These are phyloP conservation scores for Camptophora hylomeconis DNA, from an alignment of 2,329 filamentous ascomycete species.

Conservation along the genomic window DNA sequence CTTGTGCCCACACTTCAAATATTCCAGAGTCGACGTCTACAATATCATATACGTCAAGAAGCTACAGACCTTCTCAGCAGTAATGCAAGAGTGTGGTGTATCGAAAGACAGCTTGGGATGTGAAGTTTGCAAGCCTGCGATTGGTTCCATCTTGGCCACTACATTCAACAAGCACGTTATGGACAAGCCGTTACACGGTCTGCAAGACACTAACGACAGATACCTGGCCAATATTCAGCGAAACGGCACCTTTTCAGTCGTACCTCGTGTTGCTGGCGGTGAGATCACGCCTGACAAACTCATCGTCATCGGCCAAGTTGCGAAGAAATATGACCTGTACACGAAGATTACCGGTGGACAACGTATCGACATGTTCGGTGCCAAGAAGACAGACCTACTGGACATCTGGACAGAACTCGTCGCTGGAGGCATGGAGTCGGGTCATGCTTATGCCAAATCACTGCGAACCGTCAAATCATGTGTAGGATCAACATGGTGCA, in stretches of 20 bases:
- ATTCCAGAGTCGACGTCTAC: slow-evolving; percentile 78
- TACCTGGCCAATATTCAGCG: slow-evolving; percentile 84
- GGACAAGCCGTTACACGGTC: slow-evolving; percentile 53
- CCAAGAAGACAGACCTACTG: slow-evolving; percentile 72
- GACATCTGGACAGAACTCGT: slow-evolving; percentile 71
- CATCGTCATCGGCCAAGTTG: slow-evolving; percentile 70
- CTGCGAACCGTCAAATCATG: slow-evolving; percentile 78
- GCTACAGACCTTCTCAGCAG: slow-evolving; percentile 55
- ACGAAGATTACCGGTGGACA: slow-evolving; percentile 89
- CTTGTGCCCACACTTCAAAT: slow-evolving; percentile 70
- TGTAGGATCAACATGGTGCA: slow-evolving; percentile 82
- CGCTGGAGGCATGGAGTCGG: slow-evolving; percentile 76
- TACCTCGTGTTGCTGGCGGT: slow-evolving; percentile 69
- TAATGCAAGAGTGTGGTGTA: slow-evolving; percentile 68
- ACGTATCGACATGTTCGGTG: slow-evolving; percentile 86
- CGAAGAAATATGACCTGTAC: slow-evolving; percentile 72
- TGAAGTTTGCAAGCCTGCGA: slow-evolving; percentile 72
- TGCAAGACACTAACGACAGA: slow-evolving; percentile 84
- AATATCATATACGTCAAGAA: slow-evolving; percentile 76
- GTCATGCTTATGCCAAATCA: slow-evolving; percentile 82
- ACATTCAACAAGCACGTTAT: slow-evolving; percentile 77
- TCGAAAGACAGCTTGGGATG: slow-evolving; percentile 63
- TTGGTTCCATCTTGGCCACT: slow-evolving; percentile 68
- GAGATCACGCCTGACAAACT: slow-evolving; percentile 82
- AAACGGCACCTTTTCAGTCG: slow-evolving; percentile 80